Evolutionary conservation across 75 land plant genomes (phyloP).

Genomic region (Cunninghamia lanceolata): DNA sequence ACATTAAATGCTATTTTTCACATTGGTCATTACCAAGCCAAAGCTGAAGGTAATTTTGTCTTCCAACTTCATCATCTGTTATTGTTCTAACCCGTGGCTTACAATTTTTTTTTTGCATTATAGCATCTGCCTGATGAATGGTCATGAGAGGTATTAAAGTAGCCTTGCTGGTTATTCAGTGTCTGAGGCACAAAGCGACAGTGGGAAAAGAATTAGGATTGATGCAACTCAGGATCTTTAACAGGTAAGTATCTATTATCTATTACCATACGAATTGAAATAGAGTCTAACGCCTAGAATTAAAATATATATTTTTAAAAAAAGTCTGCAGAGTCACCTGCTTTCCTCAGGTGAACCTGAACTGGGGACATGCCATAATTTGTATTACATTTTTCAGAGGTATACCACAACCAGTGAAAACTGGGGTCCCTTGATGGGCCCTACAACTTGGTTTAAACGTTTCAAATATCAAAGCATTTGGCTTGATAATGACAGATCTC

Average conservation of each 20-base stretch:
- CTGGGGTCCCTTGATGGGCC: not conserved
- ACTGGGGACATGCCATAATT: not conserved
- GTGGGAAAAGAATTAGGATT: not conserved
- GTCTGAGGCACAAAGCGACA: not conserved
- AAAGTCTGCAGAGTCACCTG: not conserved
- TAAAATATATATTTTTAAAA: not conserved
- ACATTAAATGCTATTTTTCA: not conserved
- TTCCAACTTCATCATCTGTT: not conserved
- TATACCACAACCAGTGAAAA: not conserved
- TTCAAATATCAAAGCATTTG: not conserved
- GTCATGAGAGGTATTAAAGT: not conserved
- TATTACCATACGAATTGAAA: not conserved
- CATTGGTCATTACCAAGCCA: not conserved
- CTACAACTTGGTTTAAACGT: not conserved
- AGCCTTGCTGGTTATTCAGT: not conserved
- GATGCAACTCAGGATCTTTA: not conserved
- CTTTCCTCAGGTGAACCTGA: not conserved
- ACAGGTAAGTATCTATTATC: constrained; percentile 1
- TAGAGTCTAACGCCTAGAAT: not conserved
- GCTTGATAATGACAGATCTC: not conserved
- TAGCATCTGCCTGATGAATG: not conserved
- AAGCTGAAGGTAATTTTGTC: constrained; percentile 5
- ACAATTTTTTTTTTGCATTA: not conserved
- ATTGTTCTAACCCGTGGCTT: not conserved
- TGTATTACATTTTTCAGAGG: not conserved